Base-by-base conservation (phyloP, 2,329 filamentous ascomycete species). In the Lizonia empirigonia region DNA sequence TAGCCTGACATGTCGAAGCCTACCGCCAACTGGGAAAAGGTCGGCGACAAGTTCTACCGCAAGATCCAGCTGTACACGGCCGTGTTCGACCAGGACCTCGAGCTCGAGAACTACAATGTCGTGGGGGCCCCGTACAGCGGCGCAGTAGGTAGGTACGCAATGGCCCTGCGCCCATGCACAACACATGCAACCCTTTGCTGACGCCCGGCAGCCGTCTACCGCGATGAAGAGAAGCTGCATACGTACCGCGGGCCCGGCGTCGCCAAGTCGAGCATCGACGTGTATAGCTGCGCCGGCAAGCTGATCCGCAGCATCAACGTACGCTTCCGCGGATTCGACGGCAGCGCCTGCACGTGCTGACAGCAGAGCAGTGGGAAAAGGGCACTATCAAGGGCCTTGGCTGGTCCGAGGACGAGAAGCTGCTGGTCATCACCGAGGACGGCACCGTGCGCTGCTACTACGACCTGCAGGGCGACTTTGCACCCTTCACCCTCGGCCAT, bases 341-440 rank as follows among this genome's bases (percentile, higher is more conserved):
- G 32, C 8, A 16, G 34, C n/a, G 27, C 38, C 15, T 13, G 27
- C 27, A 30, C 19, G n/a, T 22, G 24, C 53, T 53, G 50, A 52
- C 37, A 5, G 22, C 22, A 3, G 7, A 20, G 24, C 58, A 88
- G 71, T 97, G 93, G 92, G 93, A 97, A 65, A 90, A 92, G 75
- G 90, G 90, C 36, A 80, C 86, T 3, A 90, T 99, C 68, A 89
- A 87, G 72, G 91, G 90, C 2, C 81, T 99, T 16, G 94, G 94
- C 26, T 99, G 94, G 94, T 96, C 92, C 16, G 93, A 96, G 67
- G 91, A 97, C 59, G 94, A 99, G 79, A 88, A 89, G 69, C 81
- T 99, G 37, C 78, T 99, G 4, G 88, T 97, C 0, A 86, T 97
- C 42, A 90, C 91, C 8, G 84, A 89, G 44, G 93, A 99, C 68